These are phyloP conservation scores for Ophiostoma quercus DNA, from an alignment of 2,329 filamentous ascomycete genomes.

Conservation along the genomic window DNA sequence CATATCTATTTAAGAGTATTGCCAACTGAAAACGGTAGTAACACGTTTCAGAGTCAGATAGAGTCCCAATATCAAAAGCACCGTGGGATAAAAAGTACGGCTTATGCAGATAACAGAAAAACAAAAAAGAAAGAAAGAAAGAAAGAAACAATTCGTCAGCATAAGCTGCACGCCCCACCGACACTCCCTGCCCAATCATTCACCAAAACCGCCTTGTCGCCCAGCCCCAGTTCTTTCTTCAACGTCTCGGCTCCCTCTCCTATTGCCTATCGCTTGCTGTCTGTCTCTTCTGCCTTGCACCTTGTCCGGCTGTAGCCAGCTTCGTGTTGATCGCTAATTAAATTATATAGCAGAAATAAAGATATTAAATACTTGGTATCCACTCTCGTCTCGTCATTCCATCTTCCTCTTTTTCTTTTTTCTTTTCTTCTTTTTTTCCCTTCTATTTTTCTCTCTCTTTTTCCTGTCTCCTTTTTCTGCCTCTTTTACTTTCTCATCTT, in stretches of 20 bases:
- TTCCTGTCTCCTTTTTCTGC: background rate
- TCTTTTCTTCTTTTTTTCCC: background rate
- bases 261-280: background rate
- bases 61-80: background rate
- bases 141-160: background rate
- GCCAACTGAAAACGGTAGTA: background rate
- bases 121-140: background rate
- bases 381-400: background rate
- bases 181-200: background rate
- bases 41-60: background rate
- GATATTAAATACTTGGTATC: background rate
- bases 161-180: background rate
- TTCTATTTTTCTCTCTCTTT: background rate
- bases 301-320: background rate
- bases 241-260: conserved; percentile 1
- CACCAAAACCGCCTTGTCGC: background rate
- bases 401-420: background rate
- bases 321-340: background rate
- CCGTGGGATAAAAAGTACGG: background rate
- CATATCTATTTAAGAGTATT: background rate
- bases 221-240: background rate
- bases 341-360: background rate
- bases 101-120: background rate
- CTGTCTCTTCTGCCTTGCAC: background rate
- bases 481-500: background rate